Evolutionary conservation across 805 yeast species (phyloP).

Genomic region (Kluyveromyces wickerhamii): DNA sequence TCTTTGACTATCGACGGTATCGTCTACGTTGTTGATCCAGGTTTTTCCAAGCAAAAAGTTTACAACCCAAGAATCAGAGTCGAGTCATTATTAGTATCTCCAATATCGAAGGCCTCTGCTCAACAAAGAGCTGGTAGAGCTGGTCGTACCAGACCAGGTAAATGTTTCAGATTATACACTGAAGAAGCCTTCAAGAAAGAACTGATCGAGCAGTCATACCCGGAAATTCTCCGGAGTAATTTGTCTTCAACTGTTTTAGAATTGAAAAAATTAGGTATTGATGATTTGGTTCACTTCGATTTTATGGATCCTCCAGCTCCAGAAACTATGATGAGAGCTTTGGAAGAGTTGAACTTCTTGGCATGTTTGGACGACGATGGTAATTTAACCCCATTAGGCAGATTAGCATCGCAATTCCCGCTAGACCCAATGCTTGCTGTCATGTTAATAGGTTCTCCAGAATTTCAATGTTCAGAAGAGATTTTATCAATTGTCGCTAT

Average conservation of each 20-base stretch:
- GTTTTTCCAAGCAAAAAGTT: conserved; percentile 92
- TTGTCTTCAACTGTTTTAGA: conserved; percentile 87
- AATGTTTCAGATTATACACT: conserved; percentile 91
- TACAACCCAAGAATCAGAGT: conserved; percentile 95
- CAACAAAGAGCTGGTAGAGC: conserved; percentile 99
- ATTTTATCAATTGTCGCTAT: conserved; percentile 82
- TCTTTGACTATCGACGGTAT: conserved; percentile 96
- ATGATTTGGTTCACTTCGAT: conserved; percentile 94
- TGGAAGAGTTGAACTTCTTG: conserved; percentile 87
- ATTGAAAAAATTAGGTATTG: conserved; percentile 87
- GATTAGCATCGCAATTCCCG: conserved; percentile 88
- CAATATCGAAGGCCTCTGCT: conserved; percentile 94
- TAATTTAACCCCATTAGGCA: conserved; percentile 78
- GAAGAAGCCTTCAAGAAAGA: conserved; percentile 95
- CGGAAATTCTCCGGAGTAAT: conserved; percentile 88
- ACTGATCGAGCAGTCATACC: conserved; percentile 89
- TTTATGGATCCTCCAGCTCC: conserved; percentile 99
- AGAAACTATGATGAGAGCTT: conserved; percentile 98
- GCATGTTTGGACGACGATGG: conserved; percentile 91
- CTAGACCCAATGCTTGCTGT: conserved; percentile 94
- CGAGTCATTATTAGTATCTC: conserved; percentile 88
- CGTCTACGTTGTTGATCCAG: conserved; percentile 96
- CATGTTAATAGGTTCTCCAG: conserved; percentile 81
- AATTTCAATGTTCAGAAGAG: conserved; percentile 81
- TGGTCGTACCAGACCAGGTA: conserved; percentile 98